These are phyloP conservation scores for Dipteronia sinensis DNA, from an alignment of 345 rosid genomes.

Conservation along the genomic window DNA sequence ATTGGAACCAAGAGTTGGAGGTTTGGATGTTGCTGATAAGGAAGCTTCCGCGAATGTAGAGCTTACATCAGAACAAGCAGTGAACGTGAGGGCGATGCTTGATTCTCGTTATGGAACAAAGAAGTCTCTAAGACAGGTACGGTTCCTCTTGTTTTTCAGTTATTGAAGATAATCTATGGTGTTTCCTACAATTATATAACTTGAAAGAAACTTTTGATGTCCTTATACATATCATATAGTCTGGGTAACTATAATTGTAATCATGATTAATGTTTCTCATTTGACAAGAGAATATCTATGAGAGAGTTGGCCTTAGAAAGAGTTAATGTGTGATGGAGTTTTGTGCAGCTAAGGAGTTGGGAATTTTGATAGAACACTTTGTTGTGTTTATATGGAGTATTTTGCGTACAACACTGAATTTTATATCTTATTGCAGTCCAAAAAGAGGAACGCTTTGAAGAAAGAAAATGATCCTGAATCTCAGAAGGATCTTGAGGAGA, in stretches of 20 bases:
- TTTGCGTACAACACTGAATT: background rate
- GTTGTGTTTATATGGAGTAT: background rate
- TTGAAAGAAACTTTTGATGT: background rate
- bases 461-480: slow-evolving; percentile 58
- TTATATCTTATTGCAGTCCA: slow-evolving; percentile 45
- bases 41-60: slow-evolving; percentile 40
- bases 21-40: slow-evolving; percentile 29
- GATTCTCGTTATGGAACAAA: slow-evolving; percentile 48
- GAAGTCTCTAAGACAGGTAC: slow-evolving; percentile 47
- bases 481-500: slow-evolving; percentile 40
- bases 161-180: slow-evolving; percentile 3
- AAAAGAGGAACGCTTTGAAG: slow-evolving; percentile 41
- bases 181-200: background rate
- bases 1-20: slow-evolving; percentile 60
- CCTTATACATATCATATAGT: background rate
- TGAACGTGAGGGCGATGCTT: slow-evolving; percentile 22
- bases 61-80: slow-evolving; percentile 28
- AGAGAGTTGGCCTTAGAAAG: background rate
- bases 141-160: background rate
- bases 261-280: background rate
- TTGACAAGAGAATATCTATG: background rate
- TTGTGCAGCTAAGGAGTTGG: background rate
- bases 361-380: background rate
- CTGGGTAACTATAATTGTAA: background rate
- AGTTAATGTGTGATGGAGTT: background rate